A percentile compares a stretch with the other conserved stretches of the same genome.
Conservation (phyloP, 169 alveolate species). For the Cryptosporidium sp. region DNA sequence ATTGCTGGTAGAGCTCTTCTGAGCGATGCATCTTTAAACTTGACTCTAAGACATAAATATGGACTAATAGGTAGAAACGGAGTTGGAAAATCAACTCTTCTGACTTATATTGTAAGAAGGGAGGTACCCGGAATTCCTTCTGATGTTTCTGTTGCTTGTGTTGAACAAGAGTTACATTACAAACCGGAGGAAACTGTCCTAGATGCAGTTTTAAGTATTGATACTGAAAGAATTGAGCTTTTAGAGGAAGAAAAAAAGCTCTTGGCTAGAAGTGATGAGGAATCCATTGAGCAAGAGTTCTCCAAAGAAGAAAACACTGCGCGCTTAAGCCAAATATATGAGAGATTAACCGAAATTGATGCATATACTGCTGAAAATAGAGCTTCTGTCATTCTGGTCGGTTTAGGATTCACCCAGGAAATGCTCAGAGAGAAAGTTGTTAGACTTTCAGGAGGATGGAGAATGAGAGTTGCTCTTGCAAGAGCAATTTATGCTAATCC, state of each 20-base stretch:
- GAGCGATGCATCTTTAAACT: slow-evolving; percentile 91
- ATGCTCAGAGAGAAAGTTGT: slow-evolving; percentile 87
- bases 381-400: slow-evolving; percentile 90
- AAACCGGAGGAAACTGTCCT: slow-evolving; percentile 88
- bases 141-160: slow-evolving; percentile 92
- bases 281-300: slow-evolving; percentile 77
- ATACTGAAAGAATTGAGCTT: slow-evolving; percentile 91
- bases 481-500: slow-evolving; percentile 90
- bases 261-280: slow-evolving; percentile 77
- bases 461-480: slow-evolving; percentile 82
- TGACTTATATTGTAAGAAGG: slow-evolving; percentile 92
- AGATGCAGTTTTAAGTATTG: slow-evolving; percentile 93
- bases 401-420: slow-evolving; percentile 93
- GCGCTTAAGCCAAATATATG: slow-evolving; percentile 84
- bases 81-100: slow-evolving; percentile 95
- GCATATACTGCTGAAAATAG: slow-evolving; percentile 93
- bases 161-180: slow-evolving; percentile 91
- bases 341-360: slow-evolving; percentile 90
- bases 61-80: slow-evolving; percentile 97
- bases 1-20: slow-evolving; percentile 95
- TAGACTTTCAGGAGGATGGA: slow-evolving; percentile 90
- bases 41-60: slow-evolving; percentile 92
- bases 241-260: slow-evolving; percentile 88
- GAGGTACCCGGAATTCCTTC: slow-evolving; percentile 94
- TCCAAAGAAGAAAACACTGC: slow-evolving; percentile 79